These are phyloP conservation scores for Pestalotiopsis sp. DNA, from an alignment of 2,329 filamentous ascomycete genomes.

Conservation along the genomic window DNA sequence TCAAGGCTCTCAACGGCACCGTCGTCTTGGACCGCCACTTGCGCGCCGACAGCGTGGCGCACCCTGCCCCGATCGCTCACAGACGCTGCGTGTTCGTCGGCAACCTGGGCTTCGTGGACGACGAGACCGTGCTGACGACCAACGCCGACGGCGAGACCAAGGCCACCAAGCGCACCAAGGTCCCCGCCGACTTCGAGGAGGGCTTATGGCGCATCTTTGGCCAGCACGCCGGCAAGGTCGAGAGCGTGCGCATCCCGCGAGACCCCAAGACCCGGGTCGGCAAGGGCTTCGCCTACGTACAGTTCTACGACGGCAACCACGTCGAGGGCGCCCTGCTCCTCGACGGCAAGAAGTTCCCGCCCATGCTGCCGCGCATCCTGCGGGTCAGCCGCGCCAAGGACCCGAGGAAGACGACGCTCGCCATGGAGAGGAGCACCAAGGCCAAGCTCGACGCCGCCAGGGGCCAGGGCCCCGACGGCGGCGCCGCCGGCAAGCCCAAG, in stretches of 20 bases:
- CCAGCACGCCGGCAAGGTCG: slow-evolving; percentile 75
- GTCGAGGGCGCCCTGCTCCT: slow-evolving; percentile 90
- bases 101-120: slow-evolving; percentile 94
- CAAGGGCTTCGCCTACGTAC: slow-evolving; percentile 97
- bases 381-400: slow-evolving; percentile 87
- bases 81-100: slow-evolving; percentile 94
- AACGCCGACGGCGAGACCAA: slow-evolving; percentile 67
- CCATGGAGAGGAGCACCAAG: slow-evolving; percentile 51
- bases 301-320: slow-evolving; percentile 85
- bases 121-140: slow-evolving; percentile 73
- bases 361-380: slow-evolving; percentile 86
- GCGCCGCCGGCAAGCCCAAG: slow-evolving; percentile 34
- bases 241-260: slow-evolving; percentile 90
- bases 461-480: slow-evolving; percentile 25
- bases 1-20: slow-evolving; percentile 79
- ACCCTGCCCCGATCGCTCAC: slow-evolving; percentile 81
- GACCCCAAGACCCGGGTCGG: slow-evolving; percentile 90
- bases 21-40: slow-evolving; percentile 85
- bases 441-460: slow-evolving; percentile 33
- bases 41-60: slow-evolving; percentile 86
- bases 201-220: slow-evolving; percentile 84
- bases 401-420: slow-evolving; percentile 59
- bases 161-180: slow-evolving; percentile 73
- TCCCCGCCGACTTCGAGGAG: slow-evolving; percentile 86
- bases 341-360: slow-evolving; percentile 90